A percentile compares a stretch with the other conserved stretches of the same genome.
These are phyloP conservation scores for Xylaria castorea DNA, from an alignment of 495 filamentous ascomycete genomes.

Conservation along the genomic window DNA sequence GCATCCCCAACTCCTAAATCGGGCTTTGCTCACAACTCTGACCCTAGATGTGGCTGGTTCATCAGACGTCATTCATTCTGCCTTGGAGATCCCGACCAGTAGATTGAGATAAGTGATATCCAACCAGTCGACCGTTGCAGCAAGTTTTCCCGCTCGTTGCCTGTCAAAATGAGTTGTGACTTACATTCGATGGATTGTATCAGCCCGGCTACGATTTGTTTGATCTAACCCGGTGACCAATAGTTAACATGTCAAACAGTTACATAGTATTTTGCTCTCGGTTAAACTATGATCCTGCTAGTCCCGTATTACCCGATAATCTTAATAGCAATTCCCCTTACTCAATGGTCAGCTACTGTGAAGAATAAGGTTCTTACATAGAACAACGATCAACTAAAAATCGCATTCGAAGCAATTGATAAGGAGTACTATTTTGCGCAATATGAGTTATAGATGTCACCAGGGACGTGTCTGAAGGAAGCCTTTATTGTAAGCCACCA, in stretches of 20 bases:
- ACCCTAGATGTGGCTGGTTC: conserved; percentile 15
- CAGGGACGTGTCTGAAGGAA: background rate
- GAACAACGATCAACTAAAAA: background rate
- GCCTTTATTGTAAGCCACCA: no score
- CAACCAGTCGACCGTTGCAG: background rate
- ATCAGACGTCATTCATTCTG: background rate
- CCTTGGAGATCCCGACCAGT: conserved; percentile 8
- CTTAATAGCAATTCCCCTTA: background rate
- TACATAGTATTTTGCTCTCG: background rate
- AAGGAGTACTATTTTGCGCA: background rate
- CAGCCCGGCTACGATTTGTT: background rate
- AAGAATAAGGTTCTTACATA: background rate
- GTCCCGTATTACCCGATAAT: background rate
- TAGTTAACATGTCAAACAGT: background rate
- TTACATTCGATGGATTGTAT: background rate
- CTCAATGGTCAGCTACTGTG: background rate
- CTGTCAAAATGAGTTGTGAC: background rate
- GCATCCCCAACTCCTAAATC: background rate
- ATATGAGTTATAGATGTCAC: background rate
- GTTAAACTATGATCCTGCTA: background rate
- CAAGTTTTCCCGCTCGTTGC: background rate
- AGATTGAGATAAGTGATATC: background rate
- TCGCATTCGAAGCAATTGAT: background rate
- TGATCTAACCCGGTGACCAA: background rate
- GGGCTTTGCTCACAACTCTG: conserved; percentile 9